phyloP scores from a whole-genome alignment of 768 basidiomycete genomes.

The Amyloporia xantha region DNA sequence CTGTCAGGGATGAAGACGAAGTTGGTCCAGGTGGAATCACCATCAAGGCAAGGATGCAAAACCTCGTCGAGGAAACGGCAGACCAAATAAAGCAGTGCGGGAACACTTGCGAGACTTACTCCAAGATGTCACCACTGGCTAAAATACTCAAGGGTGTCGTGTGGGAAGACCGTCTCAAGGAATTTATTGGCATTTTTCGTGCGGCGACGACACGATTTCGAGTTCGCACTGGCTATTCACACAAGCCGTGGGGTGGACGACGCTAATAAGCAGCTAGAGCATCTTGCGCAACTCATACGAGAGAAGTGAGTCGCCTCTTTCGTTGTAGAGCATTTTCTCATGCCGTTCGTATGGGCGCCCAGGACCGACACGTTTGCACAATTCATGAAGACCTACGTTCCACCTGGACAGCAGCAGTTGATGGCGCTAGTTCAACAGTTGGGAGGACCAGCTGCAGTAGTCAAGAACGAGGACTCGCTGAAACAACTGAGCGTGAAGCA shows the following conservation, averaged over 20 bases:
- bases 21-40: constrained; percentile 26
- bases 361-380: constrained; percentile 27
- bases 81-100: constrained; percentile 27
- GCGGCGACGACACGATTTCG: constrained; percentile 19
- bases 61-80: constrained; percentile 21
- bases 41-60: constrained; percentile 28
- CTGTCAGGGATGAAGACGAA: constrained; percentile 23
- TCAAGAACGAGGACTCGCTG: background rate
- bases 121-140: constrained; percentile 22
- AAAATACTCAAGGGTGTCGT: constrained; percentile 21
- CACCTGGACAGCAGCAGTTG: constrained; percentile 34
- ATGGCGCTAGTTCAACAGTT: constrained; percentile 7
- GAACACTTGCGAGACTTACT: constrained; percentile 27
- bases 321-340: too few relatives aligned
- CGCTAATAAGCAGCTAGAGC: constrained; percentile 14
- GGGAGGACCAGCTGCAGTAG: background rate
- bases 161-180: constrained; percentile 23
- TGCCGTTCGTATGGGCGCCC: too few relatives aligned
- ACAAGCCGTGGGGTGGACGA: constrained; percentile 19
- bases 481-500: background rate
- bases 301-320: too few relatives aligned
- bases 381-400: constrained; percentile 33
- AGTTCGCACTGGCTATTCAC: constrained; percentile 25
- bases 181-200: constrained; percentile 18
- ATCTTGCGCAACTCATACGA: background rate